Percentiles rank a stretch among this genome's conserved stretches.
phyloP scores from a whole-genome alignment of 306 rosid species.

The Castanea mollissima region DNA sequence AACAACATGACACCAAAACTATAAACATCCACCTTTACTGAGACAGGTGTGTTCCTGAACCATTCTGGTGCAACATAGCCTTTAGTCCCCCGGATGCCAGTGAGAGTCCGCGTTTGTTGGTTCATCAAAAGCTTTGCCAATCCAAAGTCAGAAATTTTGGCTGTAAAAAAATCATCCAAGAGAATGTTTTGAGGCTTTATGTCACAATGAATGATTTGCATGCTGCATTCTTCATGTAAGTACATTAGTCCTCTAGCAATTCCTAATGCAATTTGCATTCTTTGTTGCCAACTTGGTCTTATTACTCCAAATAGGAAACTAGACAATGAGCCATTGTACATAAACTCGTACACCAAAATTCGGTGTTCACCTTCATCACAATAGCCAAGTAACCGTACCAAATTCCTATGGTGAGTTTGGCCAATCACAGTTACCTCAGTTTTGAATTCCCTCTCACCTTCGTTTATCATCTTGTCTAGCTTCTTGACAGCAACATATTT shows the following conservation, averaged over 20 bases:
- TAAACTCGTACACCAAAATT: conserved; percentile 1
- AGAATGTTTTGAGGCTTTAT: conserved; percentile 9
- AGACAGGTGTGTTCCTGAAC: neutral
- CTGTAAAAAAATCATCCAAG: neutral
- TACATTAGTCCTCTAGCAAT: conserved; percentile 1
- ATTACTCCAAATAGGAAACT: neutral
- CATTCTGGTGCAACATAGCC: conserved; percentile 10
- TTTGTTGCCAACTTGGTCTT: neutral
- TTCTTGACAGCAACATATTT: neutral
- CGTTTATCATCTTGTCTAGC: neutral
- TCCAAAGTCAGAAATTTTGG: conserved; percentile 1
- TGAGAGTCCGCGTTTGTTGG: neutral
- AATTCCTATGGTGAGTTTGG: conserved; percentile 1
- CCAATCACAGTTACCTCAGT: neutral
- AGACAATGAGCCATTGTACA: neutral
- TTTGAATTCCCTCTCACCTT: conserved; percentile 7
- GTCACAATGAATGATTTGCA: neutral
- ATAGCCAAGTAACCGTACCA: neutral
- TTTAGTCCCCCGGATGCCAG: neutral
- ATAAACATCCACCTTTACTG: neutral
- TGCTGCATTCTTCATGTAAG: conserved; percentile 4
- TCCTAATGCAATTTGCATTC: neutral
- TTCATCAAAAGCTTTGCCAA: neutral
- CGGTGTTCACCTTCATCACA: conserved; percentile 1
- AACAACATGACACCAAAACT: neutral